Evolutionary conservation across 2,329 filamentous ascomycete species (phyloP).

Genomic region (Boeremia lycopersici): DNA sequence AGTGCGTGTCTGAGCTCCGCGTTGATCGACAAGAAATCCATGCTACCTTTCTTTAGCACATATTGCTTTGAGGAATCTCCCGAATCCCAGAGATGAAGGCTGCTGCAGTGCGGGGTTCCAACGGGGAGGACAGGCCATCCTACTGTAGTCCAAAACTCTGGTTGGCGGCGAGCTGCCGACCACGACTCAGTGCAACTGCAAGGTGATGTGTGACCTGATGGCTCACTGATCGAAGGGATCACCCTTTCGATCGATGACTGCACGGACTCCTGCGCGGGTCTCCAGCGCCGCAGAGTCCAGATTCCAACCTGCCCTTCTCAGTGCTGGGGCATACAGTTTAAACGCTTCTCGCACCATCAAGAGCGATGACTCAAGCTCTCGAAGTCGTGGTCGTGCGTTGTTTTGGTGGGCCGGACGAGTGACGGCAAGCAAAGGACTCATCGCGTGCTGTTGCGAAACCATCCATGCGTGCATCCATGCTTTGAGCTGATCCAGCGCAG

Average conservation of each 20-base stretch:
- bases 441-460: constrained; percentile 42
- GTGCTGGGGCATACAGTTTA: constrained; percentile 48
- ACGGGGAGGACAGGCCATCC: constrained; percentile 35
- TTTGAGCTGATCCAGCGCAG: constrained; percentile 59
- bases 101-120: constrained; percentile 57
- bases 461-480: constrained; percentile 68
- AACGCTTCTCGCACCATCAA: constrained; percentile 52
- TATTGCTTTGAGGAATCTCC: constrained; percentile 48
- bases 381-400: constrained; percentile 28
- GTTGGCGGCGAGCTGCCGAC: background rate
- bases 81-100: constrained; percentile 66
- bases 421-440: background rate
- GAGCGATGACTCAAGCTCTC: constrained; percentile 50
- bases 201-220: background rate
- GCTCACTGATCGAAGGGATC: background rate
- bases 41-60: constrained; percentile 63
- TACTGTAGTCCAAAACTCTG: background rate
- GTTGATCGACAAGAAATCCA: constrained; percentile 52
- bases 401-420: background rate
- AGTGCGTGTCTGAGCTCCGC: constrained; percentile 69
- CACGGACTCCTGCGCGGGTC: constrained; percentile 60
- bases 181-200: background rate
- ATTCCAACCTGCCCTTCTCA: constrained; percentile 68
- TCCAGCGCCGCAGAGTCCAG: constrained; percentile 68
- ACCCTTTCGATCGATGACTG: constrained; percentile 22